Evolutionary conservation across 352 stramenopile species (phyloP).

Genomic region (Phytophthora europaea): DNA sequence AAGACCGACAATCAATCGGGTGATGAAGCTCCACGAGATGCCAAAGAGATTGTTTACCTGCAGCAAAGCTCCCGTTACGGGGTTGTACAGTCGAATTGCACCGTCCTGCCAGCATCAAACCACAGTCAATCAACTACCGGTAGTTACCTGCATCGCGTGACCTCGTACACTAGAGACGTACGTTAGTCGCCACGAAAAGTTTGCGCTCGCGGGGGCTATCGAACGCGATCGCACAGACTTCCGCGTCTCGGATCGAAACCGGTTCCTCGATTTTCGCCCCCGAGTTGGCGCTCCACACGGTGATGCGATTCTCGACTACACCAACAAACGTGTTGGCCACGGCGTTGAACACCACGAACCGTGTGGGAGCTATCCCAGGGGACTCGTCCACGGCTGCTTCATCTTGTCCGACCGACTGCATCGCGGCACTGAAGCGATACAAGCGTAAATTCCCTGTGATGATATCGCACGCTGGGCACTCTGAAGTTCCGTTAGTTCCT

Average conservation of each 20-base stretch:
- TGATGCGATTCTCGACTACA: constrained; percentile 64
- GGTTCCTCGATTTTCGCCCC: constrained; percentile 67
- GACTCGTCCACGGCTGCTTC: constrained; percentile 36
- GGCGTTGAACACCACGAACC: constrained; percentile 64
- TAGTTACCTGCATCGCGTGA: background rate
- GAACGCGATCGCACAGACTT: constrained; percentile 71
- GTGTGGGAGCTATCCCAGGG: constrained; percentile 33
- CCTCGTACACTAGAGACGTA: constrained; percentile 36
- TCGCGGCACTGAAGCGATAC: constrained; percentile 60
- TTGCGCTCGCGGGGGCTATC: constrained; percentile 73
- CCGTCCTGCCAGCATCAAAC: constrained; percentile 54
- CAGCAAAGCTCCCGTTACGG: constrained; percentile 63
- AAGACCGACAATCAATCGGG: background rate
- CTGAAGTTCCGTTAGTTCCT: constrained; percentile 3
- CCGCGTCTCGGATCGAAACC: constrained; percentile 51
- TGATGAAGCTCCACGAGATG: background rate
- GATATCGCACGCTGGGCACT: constrained; percentile 54
- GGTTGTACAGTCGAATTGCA: constrained; percentile 74
- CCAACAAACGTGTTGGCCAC: constrained; percentile 74
- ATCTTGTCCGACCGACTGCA: constrained; percentile 31
- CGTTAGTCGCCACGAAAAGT: constrained; percentile 73
- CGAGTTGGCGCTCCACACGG: constrained; percentile 76
- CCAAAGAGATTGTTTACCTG: constrained; percentile 32
- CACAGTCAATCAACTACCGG: background rate
- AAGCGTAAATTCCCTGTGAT: constrained; percentile 65